These are phyloP conservation scores for Penicillium psychrosexuale DNA, from an alignment of 2,329 filamentous ascomycete species.

Conservation along the genomic window DNA sequence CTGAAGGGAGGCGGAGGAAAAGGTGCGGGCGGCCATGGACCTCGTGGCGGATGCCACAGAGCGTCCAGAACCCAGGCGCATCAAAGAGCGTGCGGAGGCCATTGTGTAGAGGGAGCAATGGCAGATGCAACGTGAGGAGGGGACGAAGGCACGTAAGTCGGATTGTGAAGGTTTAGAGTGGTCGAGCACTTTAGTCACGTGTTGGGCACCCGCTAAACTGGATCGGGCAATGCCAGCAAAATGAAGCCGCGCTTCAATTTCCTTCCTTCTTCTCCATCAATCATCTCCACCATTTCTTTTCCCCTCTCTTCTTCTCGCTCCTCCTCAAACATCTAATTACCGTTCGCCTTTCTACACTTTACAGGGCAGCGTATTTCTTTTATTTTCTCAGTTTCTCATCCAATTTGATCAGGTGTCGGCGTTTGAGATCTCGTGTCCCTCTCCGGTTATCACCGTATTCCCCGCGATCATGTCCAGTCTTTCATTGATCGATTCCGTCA, in stretches of 20 bases:
- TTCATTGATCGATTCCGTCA: slow-evolving; percentile 48
- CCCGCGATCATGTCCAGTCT: slow-evolving; percentile 43
- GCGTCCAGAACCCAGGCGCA: slow-evolving; percentile 44
- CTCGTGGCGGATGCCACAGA: slow-evolving; percentile 37
- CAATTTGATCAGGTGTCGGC: slow-evolving; percentile 19
- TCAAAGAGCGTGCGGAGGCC: slow-evolving; percentile 46
- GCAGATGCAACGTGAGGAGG: slow-evolving; percentile 20
- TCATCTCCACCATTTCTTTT: slow-evolving; percentile 13
- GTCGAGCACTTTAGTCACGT: slow-evolving; percentile 26
- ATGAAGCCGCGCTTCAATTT: slow-evolving; percentile 29
- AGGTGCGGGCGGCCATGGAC: slow-evolving; percentile 35
- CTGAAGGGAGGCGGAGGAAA: slow-evolving; percentile 41
- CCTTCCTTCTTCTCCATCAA: slow-evolving; percentile 25
- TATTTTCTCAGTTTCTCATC: slow-evolving; percentile 14
- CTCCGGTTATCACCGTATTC: slow-evolving; percentile 22
- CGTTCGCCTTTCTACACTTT: slow-evolving; percentile 25
- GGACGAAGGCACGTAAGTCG: slow-evolving; percentile 24
- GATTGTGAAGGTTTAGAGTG: slow-evolving; percentile 30
- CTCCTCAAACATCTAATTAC: slow-evolving; percentile 14
- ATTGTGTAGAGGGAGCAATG: slow-evolving; percentile 38
- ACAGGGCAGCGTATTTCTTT: slow-evolving; percentile 17
- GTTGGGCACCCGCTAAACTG: slow-evolving; percentile 22
- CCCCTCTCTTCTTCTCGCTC: slow-evolving; percentile 9
- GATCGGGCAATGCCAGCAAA: slow-evolving; percentile 29
- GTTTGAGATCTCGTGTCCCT: slow-evolving; percentile 26